A percentile compares a stretch with the other conserved stretches of the same genome.
Conservation (phyloP, 441 rosid genomes). For the Daphne laureola region DNA sequence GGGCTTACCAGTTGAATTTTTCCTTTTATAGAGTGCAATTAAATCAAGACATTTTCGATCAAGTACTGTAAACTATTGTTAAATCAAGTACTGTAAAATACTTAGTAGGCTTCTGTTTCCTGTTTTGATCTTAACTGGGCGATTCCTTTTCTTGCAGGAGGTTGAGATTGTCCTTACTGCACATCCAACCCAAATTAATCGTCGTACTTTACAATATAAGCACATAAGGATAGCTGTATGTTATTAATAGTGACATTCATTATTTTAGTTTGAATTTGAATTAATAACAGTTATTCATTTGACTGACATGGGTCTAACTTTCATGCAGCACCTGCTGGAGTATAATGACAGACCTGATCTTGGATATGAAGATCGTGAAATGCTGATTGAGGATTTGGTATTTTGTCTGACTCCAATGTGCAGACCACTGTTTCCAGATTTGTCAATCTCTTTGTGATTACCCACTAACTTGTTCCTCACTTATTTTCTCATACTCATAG, state of each 20-base stretch:
- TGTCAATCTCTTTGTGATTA: too few species aligned
- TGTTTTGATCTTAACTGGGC: slow-evolving; percentile 8
- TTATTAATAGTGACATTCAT: slow-evolving; percentile 12
- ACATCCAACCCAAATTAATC: slow-evolving; percentile 91
- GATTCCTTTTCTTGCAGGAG: slow-evolving; percentile 45
- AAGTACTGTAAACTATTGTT: neutral
- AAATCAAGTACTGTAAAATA: neutral
- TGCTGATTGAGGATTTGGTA: slow-evolving; percentile 95
- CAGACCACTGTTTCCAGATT: too few species aligned
- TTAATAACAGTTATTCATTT: slow-evolving; percentile 8
- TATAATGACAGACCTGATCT: slow-evolving; percentile 92
- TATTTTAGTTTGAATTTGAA: slow-evolving; percentile 7
- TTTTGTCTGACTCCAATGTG: slow-evolving; percentile 11
- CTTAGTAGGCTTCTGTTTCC: slow-evolving; percentile 4
- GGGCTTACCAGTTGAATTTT: neutral
- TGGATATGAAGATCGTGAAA: slow-evolving; percentile 86
- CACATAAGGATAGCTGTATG: slow-evolving; percentile 90
- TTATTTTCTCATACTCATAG: neutral
- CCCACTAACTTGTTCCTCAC: too few species aligned
- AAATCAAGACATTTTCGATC: slow-evolving; percentile 6
- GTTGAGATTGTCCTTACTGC: slow-evolving; percentile 98
- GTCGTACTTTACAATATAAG: slow-evolving; percentile 90
- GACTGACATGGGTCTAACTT: slow-evolving; percentile 18
- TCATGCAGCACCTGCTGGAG: slow-evolving; percentile 80
- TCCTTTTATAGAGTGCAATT: neutral